These are phyloP conservation scores for Primulina huaijiensis DNA, from an alignment of 257 asterid genomes.

Conservation along the genomic window DNA sequence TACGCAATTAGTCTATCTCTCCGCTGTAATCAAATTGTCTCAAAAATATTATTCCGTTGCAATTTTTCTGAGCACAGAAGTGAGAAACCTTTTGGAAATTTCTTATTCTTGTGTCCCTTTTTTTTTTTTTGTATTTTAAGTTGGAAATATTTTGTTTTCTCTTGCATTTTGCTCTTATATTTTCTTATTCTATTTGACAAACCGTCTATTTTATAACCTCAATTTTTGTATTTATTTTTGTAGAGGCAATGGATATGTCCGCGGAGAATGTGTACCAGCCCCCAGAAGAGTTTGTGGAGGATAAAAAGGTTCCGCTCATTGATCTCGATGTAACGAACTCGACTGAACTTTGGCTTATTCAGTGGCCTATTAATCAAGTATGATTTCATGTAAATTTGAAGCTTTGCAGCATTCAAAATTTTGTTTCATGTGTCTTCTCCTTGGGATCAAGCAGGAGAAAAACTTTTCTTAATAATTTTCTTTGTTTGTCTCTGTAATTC, in stretches of 20 bases:
- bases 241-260: constrained; percentile 27
- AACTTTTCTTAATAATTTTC: not conserved
- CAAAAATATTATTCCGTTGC: no score
- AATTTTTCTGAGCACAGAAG: no score
- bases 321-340: constrained; percentile 47
- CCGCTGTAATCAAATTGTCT: no score
- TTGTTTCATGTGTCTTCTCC: not conserved
- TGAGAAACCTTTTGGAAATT: no score
- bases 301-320: constrained; percentile 47
- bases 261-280: constrained; percentile 37
- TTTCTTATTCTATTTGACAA: no score
- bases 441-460: not conserved
- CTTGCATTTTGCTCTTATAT: no score
- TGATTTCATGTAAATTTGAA: not conserved
- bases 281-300: constrained; percentile 48
- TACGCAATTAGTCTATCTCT: no score
- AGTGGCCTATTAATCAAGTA: constrained; percentile 64
- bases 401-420: no score
- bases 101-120: no score
- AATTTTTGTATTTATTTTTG: not conserved
- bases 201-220: no score
- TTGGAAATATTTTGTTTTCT: no score
- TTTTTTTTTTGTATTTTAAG: no score
- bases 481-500: not conserved
- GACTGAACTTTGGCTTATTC: constrained; percentile 73